Evolutionary conservation across 257 asterid species (phyloP), one percentile per base, ranked within the genome.

Genomic region (Nyctanthes arbortristis): DNA sequence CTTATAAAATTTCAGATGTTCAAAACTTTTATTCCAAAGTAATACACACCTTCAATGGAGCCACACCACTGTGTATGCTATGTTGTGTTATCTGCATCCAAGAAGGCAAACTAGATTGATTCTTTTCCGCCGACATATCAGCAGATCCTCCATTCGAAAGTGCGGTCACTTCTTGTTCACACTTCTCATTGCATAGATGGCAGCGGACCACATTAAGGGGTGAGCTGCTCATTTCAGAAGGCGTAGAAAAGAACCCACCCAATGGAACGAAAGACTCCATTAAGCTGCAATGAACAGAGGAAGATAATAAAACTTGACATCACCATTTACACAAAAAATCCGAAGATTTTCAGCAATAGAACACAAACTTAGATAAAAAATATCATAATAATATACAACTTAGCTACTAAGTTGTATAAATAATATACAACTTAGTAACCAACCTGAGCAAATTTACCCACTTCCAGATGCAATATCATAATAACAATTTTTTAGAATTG

Each of bases 241-340:
- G 88, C 63, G 82, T 65, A 28, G 97, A 82, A 85, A 93, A 93
- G 84, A 93, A 85, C 40, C 99, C 99, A 55, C 97, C 97, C 82
- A 91, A 68, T 10, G 99, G 99, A 75, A 93, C 96, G 81, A 93
- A 93, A 58, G 96, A 91, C 76, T 87, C 99, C 96, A 91, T 91
- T 88, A 93, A 91, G 77, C 99, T 91, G 96, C 29, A 76, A 77
- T 18, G 20, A 65, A 22, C 34, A 58, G 47, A 25, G 36, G 65
- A 49, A 7, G 13, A 29, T n/a, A 4, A 33, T 14, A 28, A 35
- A 37, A 28, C 10, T 65, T 16, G 40, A 11, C 36, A 40, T 45
- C 55, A 20, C 55, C 55, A n/a, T 45, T 7, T 57, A 25, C 27
- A 22, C 20, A 35, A 63, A 27, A 24, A 27, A 40, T 39, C 56